phyloP scores from a whole-genome alignment of 352 stramenopile genomes.

The Globisporangium barbulae region DNA sequence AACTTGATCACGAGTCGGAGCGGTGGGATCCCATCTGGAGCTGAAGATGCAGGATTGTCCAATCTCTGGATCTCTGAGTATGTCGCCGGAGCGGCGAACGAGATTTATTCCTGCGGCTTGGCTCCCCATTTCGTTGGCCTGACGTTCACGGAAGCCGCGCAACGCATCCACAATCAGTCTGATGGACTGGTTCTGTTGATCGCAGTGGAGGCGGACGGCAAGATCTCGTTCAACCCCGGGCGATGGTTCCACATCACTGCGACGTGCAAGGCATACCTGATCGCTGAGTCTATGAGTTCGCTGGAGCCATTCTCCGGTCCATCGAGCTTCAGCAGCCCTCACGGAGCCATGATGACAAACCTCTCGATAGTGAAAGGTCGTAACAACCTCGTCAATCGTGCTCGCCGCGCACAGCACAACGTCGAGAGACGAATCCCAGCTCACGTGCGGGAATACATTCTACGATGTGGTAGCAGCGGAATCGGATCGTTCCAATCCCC shows the following conservation, averaged over 20 bases:
- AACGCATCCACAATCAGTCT: conserved; percentile 68
- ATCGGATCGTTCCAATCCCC: conserved; percentile 35
- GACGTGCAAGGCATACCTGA: conserved; percentile 68
- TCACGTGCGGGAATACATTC: conserved; percentile 59
- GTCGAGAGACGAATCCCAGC: conserved; percentile 66
- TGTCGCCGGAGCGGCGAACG: conserved; percentile 66
- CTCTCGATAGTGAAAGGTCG: conserved; percentile 31
- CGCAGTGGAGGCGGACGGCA: conserved; percentile 58
- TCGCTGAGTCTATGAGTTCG: conserved; percentile 64
- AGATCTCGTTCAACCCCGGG: conserved; percentile 77
- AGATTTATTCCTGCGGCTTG: conserved; percentile 77
- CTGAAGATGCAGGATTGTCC: not conserved
- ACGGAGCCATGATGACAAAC: conserved; percentile 27
- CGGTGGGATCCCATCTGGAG: conserved; percentile 28
- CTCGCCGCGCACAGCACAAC: conserved; percentile 64
- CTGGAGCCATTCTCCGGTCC: conserved; percentile 41
- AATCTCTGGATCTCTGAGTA: conserved; percentile 71
- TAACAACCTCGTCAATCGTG: conserved; percentile 43
- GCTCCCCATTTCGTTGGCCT: conserved; percentile 53
- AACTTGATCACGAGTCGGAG: conserved; percentile 83
- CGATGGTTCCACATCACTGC: conserved; percentile 46
- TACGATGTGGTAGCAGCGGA: conserved; percentile 28
- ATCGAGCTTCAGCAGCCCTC: conserved; percentile 15
- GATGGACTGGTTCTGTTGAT: conserved; percentile 74
- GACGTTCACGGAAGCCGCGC: conserved; percentile 72